phyloP scores from a whole-genome alignment of 306 rosid genomes.

The Quercus robur region DNA sequence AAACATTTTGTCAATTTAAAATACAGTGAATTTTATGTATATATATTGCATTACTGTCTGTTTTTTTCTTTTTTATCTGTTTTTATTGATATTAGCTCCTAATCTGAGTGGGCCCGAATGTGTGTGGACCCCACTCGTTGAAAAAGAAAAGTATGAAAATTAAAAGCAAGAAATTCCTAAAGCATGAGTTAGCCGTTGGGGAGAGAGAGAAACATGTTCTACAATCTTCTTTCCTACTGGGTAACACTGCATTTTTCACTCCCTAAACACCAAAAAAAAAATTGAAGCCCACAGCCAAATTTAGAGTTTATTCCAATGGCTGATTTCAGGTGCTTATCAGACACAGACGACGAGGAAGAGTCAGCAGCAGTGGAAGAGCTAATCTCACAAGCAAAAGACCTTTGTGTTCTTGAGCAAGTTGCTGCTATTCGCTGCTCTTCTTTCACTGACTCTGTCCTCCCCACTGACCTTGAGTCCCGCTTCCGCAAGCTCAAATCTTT shows the following conservation, averaged over 20 bases:
- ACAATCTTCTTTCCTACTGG: background rate
- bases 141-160: background rate
- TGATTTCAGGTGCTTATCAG: conserved; percentile 47
- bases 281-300: too few species aligned
- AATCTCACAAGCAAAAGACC: conserved; percentile 66
- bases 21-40: too few species aligned
- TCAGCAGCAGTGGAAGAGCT: conserved; percentile 58
- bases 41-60: too few species aligned
- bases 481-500: conserved; percentile 77
- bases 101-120: background rate
- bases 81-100: too few species aligned
- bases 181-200: conserved; percentile 48
- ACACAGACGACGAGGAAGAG: conserved; percentile 28
- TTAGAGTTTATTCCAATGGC: conserved; percentile 27
- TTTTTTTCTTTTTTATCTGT: too few species aligned
- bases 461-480: conserved; percentile 74
- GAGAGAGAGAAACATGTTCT: too few species aligned
- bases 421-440: conserved; percentile 73
- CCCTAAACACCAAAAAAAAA: background rate
- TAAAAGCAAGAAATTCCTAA: background rate
- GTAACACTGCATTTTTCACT: background rate
- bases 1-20: too few species aligned
- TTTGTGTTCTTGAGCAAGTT: conserved; percentile 63
- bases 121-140: conserved; percentile 19
- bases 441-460: conserved; percentile 55